Percentiles rank a stretch among this genome's conserved stretches.
Conservation (phyloP, 169 alveolate genomes). For the Cystoisospora suis region DNA sequence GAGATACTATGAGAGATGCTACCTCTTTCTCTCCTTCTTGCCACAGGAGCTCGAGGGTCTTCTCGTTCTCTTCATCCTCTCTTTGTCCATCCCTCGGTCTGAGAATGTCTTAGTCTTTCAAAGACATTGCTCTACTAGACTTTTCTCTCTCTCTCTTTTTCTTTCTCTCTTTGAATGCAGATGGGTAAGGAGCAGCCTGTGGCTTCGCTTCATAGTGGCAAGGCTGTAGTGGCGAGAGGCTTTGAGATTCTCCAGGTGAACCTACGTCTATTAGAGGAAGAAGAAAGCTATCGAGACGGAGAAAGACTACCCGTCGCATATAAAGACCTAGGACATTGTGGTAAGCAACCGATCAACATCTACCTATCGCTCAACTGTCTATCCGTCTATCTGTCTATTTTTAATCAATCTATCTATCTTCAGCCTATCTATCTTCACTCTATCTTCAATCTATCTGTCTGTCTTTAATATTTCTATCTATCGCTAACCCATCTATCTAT, state of each 20-base stretch:
- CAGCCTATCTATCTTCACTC: background rate
- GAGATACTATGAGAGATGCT: too few relatives aligned
- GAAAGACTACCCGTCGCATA: slow-evolving; percentile 73
- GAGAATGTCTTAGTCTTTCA: too few relatives aligned
- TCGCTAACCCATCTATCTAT: background rate
- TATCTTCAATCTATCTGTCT: background rate
- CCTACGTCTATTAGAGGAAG: slow-evolving; percentile 79
- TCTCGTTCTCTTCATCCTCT: too few relatives aligned
- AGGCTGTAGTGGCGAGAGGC: slow-evolving; percentile 92
- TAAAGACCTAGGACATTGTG: slow-evolving; percentile 90
- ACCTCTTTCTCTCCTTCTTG: too few relatives aligned
- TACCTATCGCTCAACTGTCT: background rate
- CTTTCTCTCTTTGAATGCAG: background rate
- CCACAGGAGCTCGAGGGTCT: too few relatives aligned
- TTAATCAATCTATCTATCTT: background rate
- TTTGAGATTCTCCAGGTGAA: slow-evolving; percentile 93
- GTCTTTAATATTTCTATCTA: background rate
- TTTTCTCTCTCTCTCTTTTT: too few relatives aligned
- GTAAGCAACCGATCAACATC: background rate
- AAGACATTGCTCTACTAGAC: too few relatives aligned
- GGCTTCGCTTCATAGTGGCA: slow-evolving; percentile 82
- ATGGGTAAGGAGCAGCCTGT: slow-evolving; percentile 53
- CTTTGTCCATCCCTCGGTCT: too few relatives aligned
- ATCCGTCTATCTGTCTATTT: background rate
- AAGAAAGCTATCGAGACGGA: slow-evolving; percentile 71